Percentiles rank a stretch among this genome's conserved stretches.
Evolutionary conservation across 176 grass and related monocot species (phyloP).

Genomic region (Triticum turgidum): DNA sequence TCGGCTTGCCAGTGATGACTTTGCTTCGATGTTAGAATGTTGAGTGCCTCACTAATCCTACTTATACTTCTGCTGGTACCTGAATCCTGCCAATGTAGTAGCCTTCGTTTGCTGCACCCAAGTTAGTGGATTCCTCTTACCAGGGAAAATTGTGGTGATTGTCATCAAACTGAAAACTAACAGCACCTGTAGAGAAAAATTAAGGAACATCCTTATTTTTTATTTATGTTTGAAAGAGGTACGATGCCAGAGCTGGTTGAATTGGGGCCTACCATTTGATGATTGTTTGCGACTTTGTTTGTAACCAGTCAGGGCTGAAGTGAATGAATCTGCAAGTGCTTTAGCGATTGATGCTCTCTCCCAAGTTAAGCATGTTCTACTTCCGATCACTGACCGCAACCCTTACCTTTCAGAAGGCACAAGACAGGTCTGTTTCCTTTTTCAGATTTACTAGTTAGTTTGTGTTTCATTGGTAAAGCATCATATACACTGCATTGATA

Average conservation of each 20-base stretch:
- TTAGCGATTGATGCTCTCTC: constrained; percentile 71
- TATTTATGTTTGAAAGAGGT: neutral
- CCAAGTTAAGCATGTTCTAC: constrained; percentile 83
- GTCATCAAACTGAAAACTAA: neutral
- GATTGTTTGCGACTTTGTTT: neutral
- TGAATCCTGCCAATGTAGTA: neutral
- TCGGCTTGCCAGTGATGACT: neutral
- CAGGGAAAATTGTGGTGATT: neutral
- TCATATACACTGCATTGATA: neutral
- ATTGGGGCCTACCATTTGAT: constrained; percentile 5
- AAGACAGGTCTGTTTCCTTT: constrained; percentile 59
- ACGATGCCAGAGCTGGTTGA: neutral
- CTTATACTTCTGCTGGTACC: neutral
- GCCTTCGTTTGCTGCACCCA: neutral
- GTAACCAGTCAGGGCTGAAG: constrained; percentile 72
- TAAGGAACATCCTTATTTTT: neutral
- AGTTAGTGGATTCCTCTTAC: neutral
- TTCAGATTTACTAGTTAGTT: neutral
- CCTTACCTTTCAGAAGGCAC: constrained; percentile 99
- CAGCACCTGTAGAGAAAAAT: neutral
- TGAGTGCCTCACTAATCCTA: neutral
- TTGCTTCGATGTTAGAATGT: neutral
- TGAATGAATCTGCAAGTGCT: constrained; percentile 61
- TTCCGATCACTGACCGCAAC: constrained; percentile 85
- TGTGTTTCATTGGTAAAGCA: neutral